Conservation (phyloP, 805 yeast species). For the Clavispora asparagi region DNA sequence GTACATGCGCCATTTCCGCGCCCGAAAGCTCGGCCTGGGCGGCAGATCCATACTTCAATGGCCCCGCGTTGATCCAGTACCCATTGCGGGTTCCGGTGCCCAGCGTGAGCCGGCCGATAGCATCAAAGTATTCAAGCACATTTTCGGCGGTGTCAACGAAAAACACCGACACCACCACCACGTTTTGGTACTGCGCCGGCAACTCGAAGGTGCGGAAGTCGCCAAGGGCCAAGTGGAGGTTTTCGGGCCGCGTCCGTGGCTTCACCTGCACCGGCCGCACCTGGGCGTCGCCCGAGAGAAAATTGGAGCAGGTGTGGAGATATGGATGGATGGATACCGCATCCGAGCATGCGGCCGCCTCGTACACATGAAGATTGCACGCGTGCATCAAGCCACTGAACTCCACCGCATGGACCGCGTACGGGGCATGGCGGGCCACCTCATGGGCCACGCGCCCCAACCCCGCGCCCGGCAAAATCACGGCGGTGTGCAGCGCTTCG, state of each 20-base stretch:
- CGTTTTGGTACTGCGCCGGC: conserved; percentile 32
- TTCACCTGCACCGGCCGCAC: conserved; percentile 35
- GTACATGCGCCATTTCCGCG: conserved; percentile 58
- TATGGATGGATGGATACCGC: conserved; percentile 12
- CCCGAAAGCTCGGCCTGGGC: conserved; percentile 68
- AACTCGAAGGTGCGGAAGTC: conserved; percentile 58
- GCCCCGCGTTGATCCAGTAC: conserved; percentile 88
- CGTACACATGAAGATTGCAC: conserved; percentile 56
- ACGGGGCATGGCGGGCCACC: conserved; percentile 39
- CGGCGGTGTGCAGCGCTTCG: conserved; percentile 36
- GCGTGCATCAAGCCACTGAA: conserved; percentile 70
- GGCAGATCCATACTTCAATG: conserved; percentile 86
- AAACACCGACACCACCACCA: conserved; percentile 63
- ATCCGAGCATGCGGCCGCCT: conserved; percentile 1
- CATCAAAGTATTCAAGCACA: conserved; percentile 65
- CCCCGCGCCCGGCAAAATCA: conserved; percentile 86
- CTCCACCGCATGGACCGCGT: conserved; percentile 68
- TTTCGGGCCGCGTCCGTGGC: conserved; percentile 35
- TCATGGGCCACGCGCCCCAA: conserved; percentile 74
- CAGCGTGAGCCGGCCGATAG: conserved; percentile 43
- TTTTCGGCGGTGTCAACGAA: conserved; percentile 93
- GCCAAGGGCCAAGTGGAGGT: conserved; percentile 45
- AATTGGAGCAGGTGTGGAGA: conserved; percentile 68
- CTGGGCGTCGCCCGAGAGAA: conserved; percentile 45
- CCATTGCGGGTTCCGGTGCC: conserved; percentile 40